phyloP scores from a whole-genome alignment of 257 asterid genomes.

The Prunella vulgaris region DNA sequence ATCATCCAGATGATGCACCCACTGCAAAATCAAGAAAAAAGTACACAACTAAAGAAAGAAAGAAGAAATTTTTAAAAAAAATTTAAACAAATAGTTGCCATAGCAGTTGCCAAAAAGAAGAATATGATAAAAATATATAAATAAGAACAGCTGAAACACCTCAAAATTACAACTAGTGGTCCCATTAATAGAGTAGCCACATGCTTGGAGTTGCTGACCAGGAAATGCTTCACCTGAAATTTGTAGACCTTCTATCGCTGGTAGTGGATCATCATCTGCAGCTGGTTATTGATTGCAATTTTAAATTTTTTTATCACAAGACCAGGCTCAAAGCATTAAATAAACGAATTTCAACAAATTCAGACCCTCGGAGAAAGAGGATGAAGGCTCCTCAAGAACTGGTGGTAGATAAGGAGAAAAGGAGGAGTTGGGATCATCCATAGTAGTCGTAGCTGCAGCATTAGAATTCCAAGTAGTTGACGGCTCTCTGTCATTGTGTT shows the following conservation, averaged over 20 bases:
- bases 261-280: conserved; percentile 87
- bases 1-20: conserved; percentile 95
- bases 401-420: conserved; percentile 82
- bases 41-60: conserved; percentile 4
- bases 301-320: conserved; percentile 19
- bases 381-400: conserved; percentile 90
- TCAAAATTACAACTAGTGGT: conserved; percentile 98
- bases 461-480: conserved; percentile 52
- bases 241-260: conserved; percentile 94
- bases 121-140: background rate
- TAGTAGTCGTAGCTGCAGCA: conserved; percentile 40
- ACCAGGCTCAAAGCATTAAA: conserved; percentile 23
- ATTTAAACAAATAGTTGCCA: conserved; percentile 16
- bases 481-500: conserved; percentile 56
- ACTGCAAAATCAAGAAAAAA: conserved; percentile 56
- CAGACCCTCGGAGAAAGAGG: conserved; percentile 93
- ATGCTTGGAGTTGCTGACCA: conserved; percentile 87
- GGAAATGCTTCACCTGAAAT: conserved; percentile 95
- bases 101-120: conserved; percentile 17
- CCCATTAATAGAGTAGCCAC: conserved; percentile 90
- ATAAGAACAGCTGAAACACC: conserved; percentile 38
- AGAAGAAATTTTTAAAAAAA: conserved; percentile 10
- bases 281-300: conserved; percentile 39
- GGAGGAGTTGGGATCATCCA: conserved; percentile 82
- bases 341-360: conserved; percentile 18